phyloP scores from a whole-genome alignment of 163 green algal species.

The Smithsoniella earleae region DNA sequence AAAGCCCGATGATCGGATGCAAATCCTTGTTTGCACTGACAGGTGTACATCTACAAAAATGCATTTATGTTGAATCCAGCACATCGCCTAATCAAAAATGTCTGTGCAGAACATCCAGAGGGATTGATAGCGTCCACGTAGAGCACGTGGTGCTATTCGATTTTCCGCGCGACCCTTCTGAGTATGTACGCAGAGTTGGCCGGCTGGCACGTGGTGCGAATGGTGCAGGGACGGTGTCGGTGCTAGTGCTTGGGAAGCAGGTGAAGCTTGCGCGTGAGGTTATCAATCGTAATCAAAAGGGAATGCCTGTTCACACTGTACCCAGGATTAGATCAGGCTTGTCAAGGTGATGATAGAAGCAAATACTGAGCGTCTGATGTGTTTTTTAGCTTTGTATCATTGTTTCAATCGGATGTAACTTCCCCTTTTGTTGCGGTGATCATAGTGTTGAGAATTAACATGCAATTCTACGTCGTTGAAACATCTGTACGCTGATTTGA shows the following conservation, averaged over 20 bases:
- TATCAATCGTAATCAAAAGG: constrained; percentile 56
- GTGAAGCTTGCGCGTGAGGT: constrained; percentile 57
- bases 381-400: too few relatives aligned
- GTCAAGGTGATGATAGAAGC: too few relatives aligned
- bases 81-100: neutral
- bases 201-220: constrained; percentile 71
- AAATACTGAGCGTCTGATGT: too few relatives aligned
- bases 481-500: too few relatives aligned
- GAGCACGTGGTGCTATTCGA: constrained; percentile 94
- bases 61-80: neutral
- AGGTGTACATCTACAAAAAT: neutral
- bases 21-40: constrained; percentile 26
- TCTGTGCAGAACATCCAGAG: constrained; percentile 38
- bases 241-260: constrained; percentile 81
- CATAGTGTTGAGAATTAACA: too few relatives aligned
- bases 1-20: neutral
- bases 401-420: too few relatives aligned
- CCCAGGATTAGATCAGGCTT: too few relatives aligned
- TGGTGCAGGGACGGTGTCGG: constrained; percentile 57
- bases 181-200: constrained; percentile 85
- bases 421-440: too few relatives aligned
- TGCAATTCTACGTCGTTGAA: too few relatives aligned
- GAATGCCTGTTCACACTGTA: constrained; percentile 59
- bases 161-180: constrained; percentile 83
- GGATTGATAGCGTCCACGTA: constrained; percentile 58